Evolutionary conservation across 257 asterid species (phyloP).

Genomic region (Fraxinus americana): DNA sequence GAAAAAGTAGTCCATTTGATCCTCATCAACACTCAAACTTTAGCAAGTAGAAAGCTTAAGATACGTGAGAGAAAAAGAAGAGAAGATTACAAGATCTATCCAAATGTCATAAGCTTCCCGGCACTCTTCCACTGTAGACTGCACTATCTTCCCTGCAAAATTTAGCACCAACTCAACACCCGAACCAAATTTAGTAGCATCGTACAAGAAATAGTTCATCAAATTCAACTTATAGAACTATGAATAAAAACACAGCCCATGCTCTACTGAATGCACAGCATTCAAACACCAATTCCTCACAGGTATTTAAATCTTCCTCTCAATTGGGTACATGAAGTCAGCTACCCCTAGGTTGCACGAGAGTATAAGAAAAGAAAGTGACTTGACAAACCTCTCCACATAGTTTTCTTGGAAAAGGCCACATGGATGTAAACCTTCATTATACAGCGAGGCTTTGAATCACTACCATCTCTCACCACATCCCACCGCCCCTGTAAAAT

Average conservation of each 20-base stretch:
- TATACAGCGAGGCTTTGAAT: conserved; percentile 53
- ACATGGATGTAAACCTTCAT: conserved; percentile 74
- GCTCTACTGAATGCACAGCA: background rate
- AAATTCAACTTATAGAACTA: background rate
- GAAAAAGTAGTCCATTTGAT: conserved; percentile 38
- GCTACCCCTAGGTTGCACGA: background rate
- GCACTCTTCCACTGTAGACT: conserved; percentile 91
- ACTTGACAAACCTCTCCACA: conserved; percentile 75
- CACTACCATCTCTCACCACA: conserved; percentile 53
- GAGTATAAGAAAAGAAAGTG: conserved; percentile 18
- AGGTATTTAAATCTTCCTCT: conserved; percentile 4
- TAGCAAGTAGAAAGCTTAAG: conserved; percentile 17
- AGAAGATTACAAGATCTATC: conserved; percentile 65
- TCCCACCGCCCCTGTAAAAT: conserved; percentile 83
- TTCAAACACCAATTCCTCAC: conserved; percentile 7
- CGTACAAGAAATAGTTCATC: background rate
- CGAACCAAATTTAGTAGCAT: conserved; percentile 12
- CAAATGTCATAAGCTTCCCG: conserved; percentile 79
- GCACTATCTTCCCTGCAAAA: conserved; percentile 93
- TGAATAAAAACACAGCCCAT: background rate
- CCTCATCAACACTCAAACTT: conserved; percentile 10
- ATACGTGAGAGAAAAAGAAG: conserved; percentile 12
- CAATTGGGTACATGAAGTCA: conserved; percentile 14
- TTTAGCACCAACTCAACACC: conserved; percentile 26
- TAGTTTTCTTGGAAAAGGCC: conserved; percentile 85